A percentile compares a stretch with the other conserved stretches of the same genome.
phyloP scores from a whole-genome alignment of 2,329 filamentous ascomycete species.

The Aspergillus fijiensis region DNA sequence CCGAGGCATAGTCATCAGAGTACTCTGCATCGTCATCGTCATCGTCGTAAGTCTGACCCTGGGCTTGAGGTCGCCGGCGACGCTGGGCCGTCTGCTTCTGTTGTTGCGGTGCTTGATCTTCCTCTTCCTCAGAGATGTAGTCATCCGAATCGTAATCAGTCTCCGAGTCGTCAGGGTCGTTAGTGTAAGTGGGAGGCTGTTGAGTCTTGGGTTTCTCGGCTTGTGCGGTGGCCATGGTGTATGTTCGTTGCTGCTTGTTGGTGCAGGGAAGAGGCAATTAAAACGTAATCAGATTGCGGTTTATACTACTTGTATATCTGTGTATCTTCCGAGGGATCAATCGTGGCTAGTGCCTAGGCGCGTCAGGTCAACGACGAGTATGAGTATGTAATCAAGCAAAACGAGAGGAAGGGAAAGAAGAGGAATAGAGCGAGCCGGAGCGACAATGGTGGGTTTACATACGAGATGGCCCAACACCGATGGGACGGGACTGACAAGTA shows the following conservation, averaged over 20 bases:
- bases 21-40: slow-evolving; percentile 34
- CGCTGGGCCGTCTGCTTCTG: slow-evolving; percentile 19
- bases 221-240: slow-evolving; percentile 26
- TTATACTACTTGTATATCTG: not conserved
- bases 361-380: not conserved
- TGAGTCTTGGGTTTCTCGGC: slow-evolving; percentile 30
- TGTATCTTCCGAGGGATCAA: not conserved
- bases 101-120: slow-evolving; percentile 16
- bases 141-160: slow-evolving; percentile 34
- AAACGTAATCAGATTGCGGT: not conserved
- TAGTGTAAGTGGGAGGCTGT: slow-evolving; percentile 26
- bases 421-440: not conserved
- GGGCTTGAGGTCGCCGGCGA: slow-evolving; percentile 15
- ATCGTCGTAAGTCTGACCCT: slow-evolving; percentile 26
- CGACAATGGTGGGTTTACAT: not conserved
- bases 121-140: slow-evolving; percentile 28
- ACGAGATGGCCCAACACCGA: not conserved
- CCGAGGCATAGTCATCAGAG: slow-evolving; percentile 22
- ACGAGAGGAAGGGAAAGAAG: not conserved
- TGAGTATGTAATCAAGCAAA: not conserved
- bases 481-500: not conserved
- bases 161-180: slow-evolving; percentile 21
- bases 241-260: not conserved
- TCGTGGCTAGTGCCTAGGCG: not conserved
- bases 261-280: not conserved